Percentiles rank a stretch among this genome's conserved stretches.
phyloP scores from a whole-genome alignment of 2,329 filamentous ascomycete genomes.

The Cladorrhinum sp. region DNA sequence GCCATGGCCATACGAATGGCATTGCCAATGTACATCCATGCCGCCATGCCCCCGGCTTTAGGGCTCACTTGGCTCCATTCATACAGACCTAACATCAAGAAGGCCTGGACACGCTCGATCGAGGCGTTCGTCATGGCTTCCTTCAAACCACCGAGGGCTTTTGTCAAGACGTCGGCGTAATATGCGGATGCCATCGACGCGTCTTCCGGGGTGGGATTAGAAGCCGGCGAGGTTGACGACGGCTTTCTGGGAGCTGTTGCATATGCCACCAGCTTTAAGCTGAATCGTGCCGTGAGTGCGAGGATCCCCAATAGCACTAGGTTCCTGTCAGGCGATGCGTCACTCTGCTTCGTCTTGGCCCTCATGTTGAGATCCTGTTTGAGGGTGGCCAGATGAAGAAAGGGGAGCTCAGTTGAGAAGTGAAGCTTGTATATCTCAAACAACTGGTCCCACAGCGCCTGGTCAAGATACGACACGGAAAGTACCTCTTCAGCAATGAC shows the following conservation, averaged over 20 bases:
- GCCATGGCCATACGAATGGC: slow-evolving; percentile 63
- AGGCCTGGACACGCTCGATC: slow-evolving; percentile 63
- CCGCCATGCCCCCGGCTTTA: slow-evolving; percentile 50
- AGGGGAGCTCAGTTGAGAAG: slow-evolving; percentile 69
- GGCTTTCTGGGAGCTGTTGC: slow-evolving; percentile 41
- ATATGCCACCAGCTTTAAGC: slow-evolving; percentile 57
- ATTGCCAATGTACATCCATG: slow-evolving; percentile 65
- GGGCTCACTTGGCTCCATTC: slow-evolving; percentile 64
- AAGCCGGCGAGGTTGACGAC: slow-evolving; percentile 26
- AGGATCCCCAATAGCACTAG: slow-evolving; percentile 64
- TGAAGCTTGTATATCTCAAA: slow-evolving; percentile 69
- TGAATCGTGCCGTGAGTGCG: slow-evolving; percentile 67
- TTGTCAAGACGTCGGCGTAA: slow-evolving; percentile 58
- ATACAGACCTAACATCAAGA: slow-evolving; percentile 68
- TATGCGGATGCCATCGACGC: slow-evolving; percentile 59
- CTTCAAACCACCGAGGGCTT: slow-evolving; percentile 47
- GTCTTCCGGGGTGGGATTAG: slow-evolving; percentile 36
- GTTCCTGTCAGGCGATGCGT: slow-evolving; percentile 47
- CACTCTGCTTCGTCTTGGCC: slow-evolving; percentile 36
- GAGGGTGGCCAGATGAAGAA: slow-evolving; percentile 65
- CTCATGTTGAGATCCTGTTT: slow-evolving; percentile 48
- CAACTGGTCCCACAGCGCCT: slow-evolving; percentile 64
- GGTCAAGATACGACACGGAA: slow-evolving; percentile 59
- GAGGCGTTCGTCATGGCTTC: slow-evolving; percentile 50
- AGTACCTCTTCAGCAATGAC: slow-evolving; percentile 57